phyloP scores from a whole-genome alignment of 2,329 filamentous ascomycete genomes.

The Pseudocercospora fuligena region DNA sequence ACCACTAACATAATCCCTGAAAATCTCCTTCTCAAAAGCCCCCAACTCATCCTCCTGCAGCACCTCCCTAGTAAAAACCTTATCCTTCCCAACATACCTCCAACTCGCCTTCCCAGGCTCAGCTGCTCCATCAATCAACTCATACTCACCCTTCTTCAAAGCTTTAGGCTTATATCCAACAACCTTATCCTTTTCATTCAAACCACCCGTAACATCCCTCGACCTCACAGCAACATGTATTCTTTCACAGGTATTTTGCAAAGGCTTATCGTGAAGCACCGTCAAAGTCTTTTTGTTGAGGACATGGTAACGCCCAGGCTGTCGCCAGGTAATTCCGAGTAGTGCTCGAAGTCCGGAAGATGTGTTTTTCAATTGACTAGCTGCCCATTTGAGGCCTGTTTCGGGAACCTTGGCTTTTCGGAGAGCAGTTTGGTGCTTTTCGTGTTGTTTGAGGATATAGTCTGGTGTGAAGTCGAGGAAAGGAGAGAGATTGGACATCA shows the following conservation, averaged over 20 bases:
- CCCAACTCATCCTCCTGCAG: too few species aligned
- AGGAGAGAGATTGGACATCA: conserved; percentile 41
- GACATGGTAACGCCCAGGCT: conserved; percentile 22
- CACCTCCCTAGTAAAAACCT: too few species aligned
- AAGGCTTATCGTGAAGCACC: conserved; percentile 10
- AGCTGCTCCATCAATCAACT: conserved; percentile 16
- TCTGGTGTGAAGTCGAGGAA: conserved; percentile 42
- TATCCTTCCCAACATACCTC: conserved; percentile 22
- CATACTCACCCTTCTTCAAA: conserved; percentile 15
- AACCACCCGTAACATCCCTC: conserved; percentile 17
- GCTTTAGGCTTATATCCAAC: conserved; percentile 22
- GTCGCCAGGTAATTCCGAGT: conserved; percentile 14
- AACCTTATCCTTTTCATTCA: conserved; percentile 17
- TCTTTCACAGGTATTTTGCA: conserved; percentile 24
- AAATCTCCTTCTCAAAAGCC: too few species aligned
- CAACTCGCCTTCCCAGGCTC: conserved; percentile 24
- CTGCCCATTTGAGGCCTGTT: conserved; percentile 20
- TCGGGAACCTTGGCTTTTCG: conserved; percentile 15
- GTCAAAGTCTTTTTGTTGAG: conserved; percentile 23
- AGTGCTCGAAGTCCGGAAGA: conserved; percentile 18
- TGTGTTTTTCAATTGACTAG: conserved; percentile 19
- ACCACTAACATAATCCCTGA: too few species aligned
- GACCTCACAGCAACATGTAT: conserved; percentile 23
- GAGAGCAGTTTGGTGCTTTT: conserved; percentile 17
- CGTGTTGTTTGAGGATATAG: conserved; percentile 31